Evolutionary conservation across 176 grass and related monocot genomes (phyloP).

Genomic region (Carex pumila): DNA sequence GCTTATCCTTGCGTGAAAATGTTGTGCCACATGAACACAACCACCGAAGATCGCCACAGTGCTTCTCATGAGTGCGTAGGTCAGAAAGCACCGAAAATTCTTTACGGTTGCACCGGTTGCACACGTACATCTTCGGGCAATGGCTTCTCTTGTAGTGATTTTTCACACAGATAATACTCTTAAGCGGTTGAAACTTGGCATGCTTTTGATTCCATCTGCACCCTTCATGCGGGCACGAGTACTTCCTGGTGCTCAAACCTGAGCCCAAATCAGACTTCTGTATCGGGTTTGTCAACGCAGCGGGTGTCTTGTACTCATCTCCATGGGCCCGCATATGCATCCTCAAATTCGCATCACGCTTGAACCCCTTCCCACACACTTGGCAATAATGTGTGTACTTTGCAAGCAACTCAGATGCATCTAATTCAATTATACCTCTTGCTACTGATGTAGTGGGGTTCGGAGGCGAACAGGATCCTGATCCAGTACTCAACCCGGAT

Average conservation of each 20-base stretch:
- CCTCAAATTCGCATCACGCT: slow-evolving; percentile 92
- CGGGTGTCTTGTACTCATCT: slow-evolving; percentile 90
- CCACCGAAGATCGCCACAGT: slow-evolving; percentile 87
- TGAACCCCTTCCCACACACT: slow-evolving; percentile 94
- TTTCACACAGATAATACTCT: slow-evolving; percentile 74
- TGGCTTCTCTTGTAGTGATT: slow-evolving; percentile 98
- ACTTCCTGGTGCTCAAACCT: slow-evolving; percentile 10
- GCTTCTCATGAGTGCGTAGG: slow-evolving; percentile 91
- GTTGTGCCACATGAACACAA: slow-evolving; percentile 82
- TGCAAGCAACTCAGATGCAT: slow-evolving; percentile 66
- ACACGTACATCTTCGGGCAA: slow-evolving; percentile 95
- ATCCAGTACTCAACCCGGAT: background rate
- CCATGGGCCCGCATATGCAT: slow-evolving; percentile 99
- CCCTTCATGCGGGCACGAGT: slow-evolving; percentile 86
- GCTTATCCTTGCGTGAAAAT: slow-evolving; percentile 95
- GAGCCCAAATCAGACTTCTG: background rate
- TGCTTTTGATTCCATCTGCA: slow-evolving; percentile 85
- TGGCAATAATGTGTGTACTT: slow-evolving; percentile 97
- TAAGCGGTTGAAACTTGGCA: slow-evolving; percentile 88
- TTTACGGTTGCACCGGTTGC: slow-evolving; percentile 90
- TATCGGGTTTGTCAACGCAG: slow-evolving; percentile 55
- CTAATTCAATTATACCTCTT: slow-evolving; percentile 61
- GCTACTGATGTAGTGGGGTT: background rate
- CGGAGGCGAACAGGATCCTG: background rate
- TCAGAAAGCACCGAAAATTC: slow-evolving; percentile 91